A percentile compares a stretch with the other conserved stretches of the same genome.
Conservation (phyloP, 352 stramenopile species). For the Phytophthora colocasiae region DNA sequence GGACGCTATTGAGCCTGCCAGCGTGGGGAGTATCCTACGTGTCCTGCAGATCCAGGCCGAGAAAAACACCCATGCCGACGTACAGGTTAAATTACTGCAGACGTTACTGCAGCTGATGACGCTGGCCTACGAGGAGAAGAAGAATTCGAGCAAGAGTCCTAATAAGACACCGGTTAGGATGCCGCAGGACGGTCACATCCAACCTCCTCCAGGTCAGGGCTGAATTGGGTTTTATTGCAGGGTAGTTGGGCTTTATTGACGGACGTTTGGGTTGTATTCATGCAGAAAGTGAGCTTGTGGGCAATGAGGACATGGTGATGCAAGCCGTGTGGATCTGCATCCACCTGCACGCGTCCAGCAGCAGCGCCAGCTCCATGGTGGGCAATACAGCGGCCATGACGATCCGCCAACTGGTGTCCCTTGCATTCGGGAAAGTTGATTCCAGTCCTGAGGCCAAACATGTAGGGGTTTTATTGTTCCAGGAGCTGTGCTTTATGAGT, state of each 20-base stretch:
- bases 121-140: conserved; percentile 76
- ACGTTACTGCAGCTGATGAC: conserved; percentile 90
- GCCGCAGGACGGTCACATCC: conserved; percentile 9
- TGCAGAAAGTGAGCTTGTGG: conserved; percentile 59
- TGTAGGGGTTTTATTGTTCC: conserved; percentile 85
- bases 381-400: conserved; percentile 90
- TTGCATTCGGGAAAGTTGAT: conserved; percentile 86
- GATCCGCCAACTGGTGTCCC: conserved; percentile 87
- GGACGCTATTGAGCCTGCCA: conserved; percentile 95
- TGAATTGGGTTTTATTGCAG: not conserved
- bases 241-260: conserved; percentile 12
- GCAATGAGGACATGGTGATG: conserved; percentile 88
- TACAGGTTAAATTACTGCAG: conserved; percentile 91
- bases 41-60: conserved; percentile 96
- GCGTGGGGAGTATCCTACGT: conserved; percentile 95
- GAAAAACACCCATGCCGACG: conserved; percentile 83
- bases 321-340: conserved; percentile 91
- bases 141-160: conserved; percentile 3
- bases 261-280: conserved; percentile 14
- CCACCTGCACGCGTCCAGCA: conserved; percentile 78
- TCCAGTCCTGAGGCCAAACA: conserved; percentile 73
- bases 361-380: conserved; percentile 78
- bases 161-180: conserved; percentile 7
- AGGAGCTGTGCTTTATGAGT: conserved; percentile 89
- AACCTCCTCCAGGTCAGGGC: conserved; percentile 13